phyloP scores from a whole-genome alignment of 2,329 filamentous ascomycete species.

The Talaromyces verruculosus region DNA sequence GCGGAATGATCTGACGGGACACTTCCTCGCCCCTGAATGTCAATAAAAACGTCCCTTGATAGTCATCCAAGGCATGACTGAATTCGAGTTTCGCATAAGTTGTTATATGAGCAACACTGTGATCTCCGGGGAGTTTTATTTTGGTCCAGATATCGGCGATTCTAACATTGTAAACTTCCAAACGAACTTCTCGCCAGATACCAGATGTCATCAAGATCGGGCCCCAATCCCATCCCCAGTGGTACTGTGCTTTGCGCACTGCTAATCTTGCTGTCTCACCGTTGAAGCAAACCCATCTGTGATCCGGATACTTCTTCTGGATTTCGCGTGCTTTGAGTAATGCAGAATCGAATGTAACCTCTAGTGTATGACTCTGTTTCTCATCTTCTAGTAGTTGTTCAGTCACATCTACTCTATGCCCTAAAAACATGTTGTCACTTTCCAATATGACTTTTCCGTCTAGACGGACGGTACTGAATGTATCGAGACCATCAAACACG shows the following conservation, averaged over 20 bases:
- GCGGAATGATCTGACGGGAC: constrained; percentile 44
- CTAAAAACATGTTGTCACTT: constrained; percentile 77
- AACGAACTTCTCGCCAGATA: constrained; percentile 55
- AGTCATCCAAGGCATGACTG: constrained; percentile 25
- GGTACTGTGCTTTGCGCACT: constrained; percentile 67
- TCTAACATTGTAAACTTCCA: constrained; percentile 15
- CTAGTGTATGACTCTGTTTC: constrained; percentile 39
- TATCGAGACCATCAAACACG: constrained; percentile 76
- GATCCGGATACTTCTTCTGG: constrained; percentile 43
- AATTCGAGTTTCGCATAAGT: constrained; percentile 42
- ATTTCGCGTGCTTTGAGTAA: constrained; percentile 48
- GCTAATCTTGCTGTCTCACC: constrained; percentile 49
- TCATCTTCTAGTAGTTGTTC: constrained; percentile 43
- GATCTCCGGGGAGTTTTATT: constrained; percentile 41
- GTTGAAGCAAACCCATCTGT: constrained; percentile 50
- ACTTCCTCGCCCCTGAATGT: constrained; percentile 18
- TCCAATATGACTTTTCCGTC: constrained; percentile 67
- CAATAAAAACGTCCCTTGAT: constrained; percentile 17
- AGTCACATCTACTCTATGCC: constrained; percentile 69
- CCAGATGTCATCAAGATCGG: constrained; percentile 62
- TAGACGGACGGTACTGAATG: constrained; percentile 69
- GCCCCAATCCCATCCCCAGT: constrained; percentile 73
- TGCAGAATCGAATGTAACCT: constrained; percentile 53
- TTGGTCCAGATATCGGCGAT: constrained; percentile 54
- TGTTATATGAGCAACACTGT: constrained; percentile 41